These are phyloP conservation scores for Oryza glaberrima DNA, from an alignment of 176 grass and related monocot genomes.

Conservation along the genomic window DNA sequence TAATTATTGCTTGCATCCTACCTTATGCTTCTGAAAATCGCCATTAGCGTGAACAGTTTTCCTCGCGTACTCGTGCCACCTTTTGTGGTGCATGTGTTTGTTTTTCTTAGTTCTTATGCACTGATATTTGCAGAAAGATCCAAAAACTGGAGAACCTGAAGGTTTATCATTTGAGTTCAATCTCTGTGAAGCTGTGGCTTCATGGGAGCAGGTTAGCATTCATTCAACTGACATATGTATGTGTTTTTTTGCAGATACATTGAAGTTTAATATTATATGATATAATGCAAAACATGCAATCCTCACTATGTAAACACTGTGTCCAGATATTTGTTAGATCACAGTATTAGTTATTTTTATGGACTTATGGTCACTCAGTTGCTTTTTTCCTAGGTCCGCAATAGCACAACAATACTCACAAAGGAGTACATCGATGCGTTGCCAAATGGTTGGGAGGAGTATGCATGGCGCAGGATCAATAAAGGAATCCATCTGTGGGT, in stretches of 20 bases:
- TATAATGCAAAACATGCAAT: background rate
- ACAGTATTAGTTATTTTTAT: background rate
- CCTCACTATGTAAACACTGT: background rate
- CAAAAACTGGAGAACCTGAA: constrained; percentile 75
- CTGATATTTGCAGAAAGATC: constrained; percentile 65
- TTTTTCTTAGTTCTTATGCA: constrained; percentile 17
- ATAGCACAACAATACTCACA: constrained; percentile 94
- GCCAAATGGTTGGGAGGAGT: constrained; percentile 94
- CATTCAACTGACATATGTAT: constrained; percentile 26
- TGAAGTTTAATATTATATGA: background rate
- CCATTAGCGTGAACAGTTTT: background rate
- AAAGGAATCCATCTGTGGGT: constrained; percentile 94
- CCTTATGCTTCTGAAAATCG: background rate
- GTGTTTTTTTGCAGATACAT: background rate
- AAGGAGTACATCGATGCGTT: constrained; percentile 95
- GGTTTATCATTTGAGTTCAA: constrained; percentile 91
- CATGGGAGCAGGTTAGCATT: constrained; percentile 84
- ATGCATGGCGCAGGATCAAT: constrained; percentile 96
- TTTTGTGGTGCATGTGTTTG: constrained; percentile 5
- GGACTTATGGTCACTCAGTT: background rate
- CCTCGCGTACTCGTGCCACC: background rate
- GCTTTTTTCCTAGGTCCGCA: constrained; percentile 69
- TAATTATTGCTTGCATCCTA: background rate
- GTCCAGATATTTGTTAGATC: constrained; percentile 2
- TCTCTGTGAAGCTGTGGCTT: constrained; percentile 84